These are phyloP conservation scores for Pyrrhoderma noxium DNA, from an alignment of 1,284 basidiomycete genomes.

Conservation along the genomic window DNA sequence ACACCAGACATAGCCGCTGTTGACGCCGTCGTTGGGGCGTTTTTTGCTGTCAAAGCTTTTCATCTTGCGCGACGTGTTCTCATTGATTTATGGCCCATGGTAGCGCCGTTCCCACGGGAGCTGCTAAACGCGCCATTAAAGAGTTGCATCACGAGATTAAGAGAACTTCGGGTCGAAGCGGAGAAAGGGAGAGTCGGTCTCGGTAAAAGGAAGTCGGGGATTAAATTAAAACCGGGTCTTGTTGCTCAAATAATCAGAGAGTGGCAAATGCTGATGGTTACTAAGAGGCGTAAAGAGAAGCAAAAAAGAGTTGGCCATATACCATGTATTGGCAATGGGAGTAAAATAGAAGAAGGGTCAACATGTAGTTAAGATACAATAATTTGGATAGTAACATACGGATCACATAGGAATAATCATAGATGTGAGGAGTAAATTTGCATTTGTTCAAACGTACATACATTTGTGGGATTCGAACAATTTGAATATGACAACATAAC, in stretches of 20 bases:
- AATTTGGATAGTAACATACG: too few relatives aligned
- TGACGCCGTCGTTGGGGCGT: conserved; percentile 61
- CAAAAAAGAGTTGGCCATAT: too few relatives aligned
- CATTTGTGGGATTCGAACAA: background rate
- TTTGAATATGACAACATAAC: too few relatives aligned
- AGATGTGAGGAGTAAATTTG: too few relatives aligned
- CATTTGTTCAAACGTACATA: background rate
- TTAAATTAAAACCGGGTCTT: background rate
- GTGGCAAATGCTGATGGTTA: too few relatives aligned
- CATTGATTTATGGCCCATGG: conserved; percentile 53
- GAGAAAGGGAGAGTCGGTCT: background rate
- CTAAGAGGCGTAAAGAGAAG: too few relatives aligned
- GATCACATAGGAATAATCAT: too few relatives aligned
- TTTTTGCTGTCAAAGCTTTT: conserved; percentile 47
- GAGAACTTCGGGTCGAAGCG: conserved; percentile 27
- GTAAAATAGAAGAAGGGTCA: too few relatives aligned
- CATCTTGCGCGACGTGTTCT: conserved; percentile 45
- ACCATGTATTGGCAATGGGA: too few relatives aligned
- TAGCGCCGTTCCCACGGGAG: conserved; percentile 51
- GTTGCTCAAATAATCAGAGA: background rate
- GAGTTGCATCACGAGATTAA: conserved; percentile 39
- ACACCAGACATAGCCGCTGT: conserved; percentile 61
- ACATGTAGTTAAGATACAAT: too few relatives aligned
- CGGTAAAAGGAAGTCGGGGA: background rate
- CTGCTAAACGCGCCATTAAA: conserved; percentile 36